Evolutionary conservation across 306 rosid genomes (phyloP).

Genomic region (Leucaena leucocephala): DNA sequence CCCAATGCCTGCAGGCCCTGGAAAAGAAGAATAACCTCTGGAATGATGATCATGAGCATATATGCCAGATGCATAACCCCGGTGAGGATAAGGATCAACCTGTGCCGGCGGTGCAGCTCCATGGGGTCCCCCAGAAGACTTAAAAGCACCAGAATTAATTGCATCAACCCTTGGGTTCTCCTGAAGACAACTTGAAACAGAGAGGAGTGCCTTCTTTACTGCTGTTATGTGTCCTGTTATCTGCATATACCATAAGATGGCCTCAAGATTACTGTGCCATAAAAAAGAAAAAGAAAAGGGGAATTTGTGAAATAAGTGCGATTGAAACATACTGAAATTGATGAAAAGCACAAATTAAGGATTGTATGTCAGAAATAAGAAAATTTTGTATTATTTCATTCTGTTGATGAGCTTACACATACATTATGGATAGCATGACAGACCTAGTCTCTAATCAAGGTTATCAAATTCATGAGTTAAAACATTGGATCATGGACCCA

Average conservation of each 20-base stretch:
- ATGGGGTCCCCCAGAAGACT: slow-evolving; percentile 45
- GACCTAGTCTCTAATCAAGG: background rate
- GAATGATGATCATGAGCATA: slow-evolving; percentile 58
- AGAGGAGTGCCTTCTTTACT: slow-evolving; percentile 77
- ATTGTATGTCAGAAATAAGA: background rate
- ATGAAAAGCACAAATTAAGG: background rate
- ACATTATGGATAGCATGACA: background rate
- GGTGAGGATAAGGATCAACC: slow-evolving; percentile 52
- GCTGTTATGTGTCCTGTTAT: slow-evolving; percentile 63
- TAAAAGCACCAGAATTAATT: slow-evolving; percentile 50
- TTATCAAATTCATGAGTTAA: background rate
- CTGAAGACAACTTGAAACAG: slow-evolving; percentile 68
- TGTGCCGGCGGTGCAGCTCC: slow-evolving; percentile 46
- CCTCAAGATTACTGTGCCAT: slow-evolving; percentile 11
- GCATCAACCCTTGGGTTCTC: slow-evolving; percentile 55
- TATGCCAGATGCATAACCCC: slow-evolving; percentile 49
- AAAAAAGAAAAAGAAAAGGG: background rate
- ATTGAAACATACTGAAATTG: background rate
- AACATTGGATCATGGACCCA: too few relatives aligned
- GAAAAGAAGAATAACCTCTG: slow-evolving; percentile 59
- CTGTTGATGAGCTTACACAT: background rate
- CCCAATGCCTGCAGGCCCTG: slow-evolving; percentile 60
- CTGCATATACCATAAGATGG: slow-evolving; percentile 49
- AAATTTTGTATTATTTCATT: background rate
- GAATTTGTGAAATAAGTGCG: background rate